phyloP scores from a whole-genome alignment of 345 rosid genomes.

The Pistacia vera region DNA sequence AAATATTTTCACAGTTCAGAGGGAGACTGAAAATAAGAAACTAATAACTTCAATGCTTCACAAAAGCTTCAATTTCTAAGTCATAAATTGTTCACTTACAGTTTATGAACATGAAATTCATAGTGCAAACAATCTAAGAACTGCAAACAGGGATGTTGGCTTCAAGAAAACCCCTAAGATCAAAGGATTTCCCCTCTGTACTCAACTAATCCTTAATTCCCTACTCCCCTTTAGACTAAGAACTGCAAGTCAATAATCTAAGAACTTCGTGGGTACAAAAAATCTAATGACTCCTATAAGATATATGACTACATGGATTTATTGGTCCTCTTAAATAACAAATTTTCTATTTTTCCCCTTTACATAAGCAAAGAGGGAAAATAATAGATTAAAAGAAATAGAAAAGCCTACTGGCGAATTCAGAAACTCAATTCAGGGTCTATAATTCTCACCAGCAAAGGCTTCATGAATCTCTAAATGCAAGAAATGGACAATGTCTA shows the following conservation, averaged over 20 bases:
- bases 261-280: too few species aligned
- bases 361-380: background rate
- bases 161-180: background rate
- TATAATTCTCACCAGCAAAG: constrained; percentile 72
- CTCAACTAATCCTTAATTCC: background rate
- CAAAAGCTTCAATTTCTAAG: constrained; percentile 1
- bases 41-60: background rate
- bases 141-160: background rate
- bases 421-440: constrained; percentile 15
- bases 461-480: constrained; percentile 92
- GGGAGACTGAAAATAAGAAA: background rate
- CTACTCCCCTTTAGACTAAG: background rate
- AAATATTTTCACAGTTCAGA: background rate
- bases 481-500: constrained; percentile 89
- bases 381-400: background rate
- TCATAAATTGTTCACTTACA: background rate
- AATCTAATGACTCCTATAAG: too few species aligned
- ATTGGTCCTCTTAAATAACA: background rate
- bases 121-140: background rate
- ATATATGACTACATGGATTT: background rate
- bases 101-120: background rate
- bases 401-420: background rate
- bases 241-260: background rate
- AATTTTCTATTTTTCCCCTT: background rate
- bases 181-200: background rate